Evolutionary conservation across 495 filamentous ascomycete genomes (phyloP).

Genomic region (Aspergillus heteromorphus): DNA sequence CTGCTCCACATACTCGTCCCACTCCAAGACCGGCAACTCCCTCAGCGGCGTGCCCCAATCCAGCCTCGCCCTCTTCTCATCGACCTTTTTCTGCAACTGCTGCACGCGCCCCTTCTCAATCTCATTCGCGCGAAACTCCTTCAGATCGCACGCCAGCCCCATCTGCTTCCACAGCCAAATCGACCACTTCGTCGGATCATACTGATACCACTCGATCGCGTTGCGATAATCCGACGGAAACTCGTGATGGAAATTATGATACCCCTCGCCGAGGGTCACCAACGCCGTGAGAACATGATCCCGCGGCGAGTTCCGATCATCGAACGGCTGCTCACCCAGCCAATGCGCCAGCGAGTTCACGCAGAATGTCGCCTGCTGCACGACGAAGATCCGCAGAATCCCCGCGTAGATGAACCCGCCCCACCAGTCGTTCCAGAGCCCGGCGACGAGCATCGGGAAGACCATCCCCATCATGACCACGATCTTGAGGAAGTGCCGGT

Average conservation of each 20-base stretch:
- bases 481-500: conserved; percentile 74
- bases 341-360: conserved; percentile 92
- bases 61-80: conserved; percentile 71
- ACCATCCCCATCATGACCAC: conserved; percentile 75
- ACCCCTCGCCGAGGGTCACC: conserved; percentile 84
- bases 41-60: conserved; percentile 87
- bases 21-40: conserved; percentile 79
- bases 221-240: conserved; percentile 95
- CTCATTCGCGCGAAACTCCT: conserved; percentile 84
- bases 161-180: conserved; percentile 84
- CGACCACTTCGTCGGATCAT: conserved; percentile 91
- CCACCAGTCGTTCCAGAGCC: conserved; percentile 71
- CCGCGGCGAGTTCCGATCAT: conserved; percentile 85
- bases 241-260: conserved; percentile 97
- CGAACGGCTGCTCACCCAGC: conserved; percentile 91
- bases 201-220: conserved; percentile 86
- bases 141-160: conserved; percentile 80
- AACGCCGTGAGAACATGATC: conserved; percentile 86
- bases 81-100: conserved; percentile 89
- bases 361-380: conserved; percentile 92
- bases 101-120: conserved; percentile 91
- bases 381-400: conserved; percentile 82
- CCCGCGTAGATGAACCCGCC: conserved; percentile 85
- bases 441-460: conserved; percentile 70
- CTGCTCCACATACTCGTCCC: conserved; percentile 71